These are phyloP conservation scores for Syncephalis plumigaleata DNA, from an alignment of 371 early-diverging fungal species.

Conservation along the genomic window DNA sequence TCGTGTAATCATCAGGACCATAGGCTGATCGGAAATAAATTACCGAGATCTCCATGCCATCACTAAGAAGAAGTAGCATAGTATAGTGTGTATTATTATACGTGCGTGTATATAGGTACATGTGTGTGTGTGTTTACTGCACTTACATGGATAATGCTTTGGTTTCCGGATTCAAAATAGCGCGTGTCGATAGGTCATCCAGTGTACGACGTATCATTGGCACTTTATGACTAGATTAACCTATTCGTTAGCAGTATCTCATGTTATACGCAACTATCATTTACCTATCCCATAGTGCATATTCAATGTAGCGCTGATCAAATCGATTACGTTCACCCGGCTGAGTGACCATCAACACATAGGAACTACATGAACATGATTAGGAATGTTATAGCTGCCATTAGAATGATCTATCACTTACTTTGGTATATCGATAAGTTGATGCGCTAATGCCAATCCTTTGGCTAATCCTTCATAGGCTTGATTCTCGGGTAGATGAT, in stretches of 20 bases:
- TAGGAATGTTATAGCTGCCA: background rate
- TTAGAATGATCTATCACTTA: conserved; percentile 13
- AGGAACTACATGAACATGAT: conserved; percentile 39
- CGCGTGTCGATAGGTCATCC: conserved; percentile 37
- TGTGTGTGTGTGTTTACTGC: too few relatives aligned
- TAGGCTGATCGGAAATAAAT: conserved; percentile 89
- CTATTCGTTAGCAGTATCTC: background rate
- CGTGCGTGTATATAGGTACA: too few relatives aligned
- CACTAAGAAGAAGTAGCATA: conserved; percentile 27
- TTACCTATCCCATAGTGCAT: conserved; percentile 54
- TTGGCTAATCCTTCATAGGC: conserved; percentile 50
- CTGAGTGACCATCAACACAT: conserved; percentile 79
- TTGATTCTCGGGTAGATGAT: conserved; percentile 46
- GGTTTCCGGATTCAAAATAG: conserved; percentile 26
- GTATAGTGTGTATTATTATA: too few relatives aligned
- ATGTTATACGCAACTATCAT: conserved; percentile 1
- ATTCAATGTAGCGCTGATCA: conserved; percentile 90
- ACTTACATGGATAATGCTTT: conserved; percentile 36
- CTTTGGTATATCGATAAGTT: conserved; percentile 52
- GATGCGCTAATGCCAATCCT: conserved; percentile 68
- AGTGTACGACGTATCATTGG: conserved; percentile 44
- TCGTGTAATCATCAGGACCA: conserved; percentile 73
- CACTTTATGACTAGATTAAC: conserved; percentile 31
- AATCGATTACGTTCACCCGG: conserved; percentile 85
- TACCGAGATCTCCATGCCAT: conserved; percentile 63